Evolutionary conservation across 2,329 filamentous ascomycete genomes (phyloP).

Genomic region (Periglandula ipomoeae): DNA sequence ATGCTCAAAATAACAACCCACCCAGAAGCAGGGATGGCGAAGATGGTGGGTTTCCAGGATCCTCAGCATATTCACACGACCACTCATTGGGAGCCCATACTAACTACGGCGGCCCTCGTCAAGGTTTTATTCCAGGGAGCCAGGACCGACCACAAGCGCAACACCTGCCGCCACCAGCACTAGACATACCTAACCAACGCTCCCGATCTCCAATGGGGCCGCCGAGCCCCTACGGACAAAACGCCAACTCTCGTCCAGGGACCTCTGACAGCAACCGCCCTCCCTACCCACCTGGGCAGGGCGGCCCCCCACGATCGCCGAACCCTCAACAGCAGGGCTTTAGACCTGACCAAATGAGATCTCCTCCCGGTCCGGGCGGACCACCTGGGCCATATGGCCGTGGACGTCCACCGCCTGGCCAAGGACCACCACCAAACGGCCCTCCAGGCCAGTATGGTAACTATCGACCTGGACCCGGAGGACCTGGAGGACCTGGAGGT

Average conservation of each 20-base stretch:
- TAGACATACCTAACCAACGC: slow-evolving; percentile 30
- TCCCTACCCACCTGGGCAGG: slow-evolving; percentile 17
- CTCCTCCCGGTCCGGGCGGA: slow-evolving; percentile 9
- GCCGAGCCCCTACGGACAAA: slow-evolving; percentile 21
- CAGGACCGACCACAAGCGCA: slow-evolving; percentile 26
- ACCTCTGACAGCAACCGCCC: slow-evolving; percentile 24
- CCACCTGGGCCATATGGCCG: slow-evolving; percentile 14
- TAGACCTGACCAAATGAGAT: slow-evolving; percentile 15
- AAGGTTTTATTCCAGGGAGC: slow-evolving; percentile 37
- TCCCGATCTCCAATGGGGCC: slow-evolving; percentile 36
- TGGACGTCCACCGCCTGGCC: slow-evolving; percentile 12
- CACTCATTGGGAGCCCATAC: slow-evolving; percentile 41
- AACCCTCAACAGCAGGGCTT: slow-evolving; percentile 20
- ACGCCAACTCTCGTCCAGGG: slow-evolving; percentile 21
- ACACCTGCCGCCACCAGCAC: slow-evolving; percentile 29
- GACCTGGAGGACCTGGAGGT: slow-evolving; percentile 16
- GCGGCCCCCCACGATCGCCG: slow-evolving; percentile 17
- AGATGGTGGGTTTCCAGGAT: slow-evolving; percentile 27
- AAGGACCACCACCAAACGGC: slow-evolving; percentile 10
- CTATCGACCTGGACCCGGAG: slow-evolving; percentile 18
- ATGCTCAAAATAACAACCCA: slow-evolving; percentile 20
- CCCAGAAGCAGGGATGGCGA: slow-evolving; percentile 22
- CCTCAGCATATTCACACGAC: slow-evolving; percentile 42
- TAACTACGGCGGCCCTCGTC: slow-evolving; percentile 44
- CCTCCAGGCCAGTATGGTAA: slow-evolving; percentile 11